Percentiles rank a stretch among this genome's conserved stretches.
Evolutionary conservation across 2,329 filamentous ascomycete species (phyloP).

Genomic region (Aspergillus tamarii): DNA sequence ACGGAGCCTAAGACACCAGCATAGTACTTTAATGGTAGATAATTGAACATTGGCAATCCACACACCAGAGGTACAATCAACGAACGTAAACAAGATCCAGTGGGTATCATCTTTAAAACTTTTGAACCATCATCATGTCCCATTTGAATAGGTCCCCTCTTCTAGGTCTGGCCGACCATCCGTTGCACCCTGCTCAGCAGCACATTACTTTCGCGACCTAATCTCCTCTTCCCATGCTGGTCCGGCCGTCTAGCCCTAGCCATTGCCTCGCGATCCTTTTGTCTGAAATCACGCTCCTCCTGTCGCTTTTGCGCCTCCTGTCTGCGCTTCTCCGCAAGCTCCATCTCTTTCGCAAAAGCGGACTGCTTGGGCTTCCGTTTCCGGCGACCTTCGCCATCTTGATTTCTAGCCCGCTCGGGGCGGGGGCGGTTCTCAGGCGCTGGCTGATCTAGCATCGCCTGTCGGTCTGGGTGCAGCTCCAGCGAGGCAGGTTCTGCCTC

Average conservation of each 20-base stretch:
- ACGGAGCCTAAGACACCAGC: conserved; percentile 26
- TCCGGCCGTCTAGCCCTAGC: conserved; percentile 63
- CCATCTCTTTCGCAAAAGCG: conserved; percentile 68
- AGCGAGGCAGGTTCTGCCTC: conserved; percentile 41
- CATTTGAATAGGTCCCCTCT: conserved; percentile 4
- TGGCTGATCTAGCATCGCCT: conserved; percentile 59
- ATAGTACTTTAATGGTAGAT: conserved; percentile 7
- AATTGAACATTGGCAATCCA: background rate
- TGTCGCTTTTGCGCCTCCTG: conserved; percentile 66
- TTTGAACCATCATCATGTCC: conserved; percentile 11
- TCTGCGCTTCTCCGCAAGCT: conserved; percentile 65
- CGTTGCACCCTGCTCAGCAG: conserved; percentile 77
- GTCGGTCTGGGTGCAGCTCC: conserved; percentile 64
- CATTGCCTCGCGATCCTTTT: conserved; percentile 71
- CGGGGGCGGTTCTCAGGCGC: conserved; percentile 25
- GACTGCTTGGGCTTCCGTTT: conserved; percentile 46
- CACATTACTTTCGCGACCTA: conserved; percentile 79
- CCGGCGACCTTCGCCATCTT: conserved; percentile 31
- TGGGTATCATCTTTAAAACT: conserved; percentile 14
- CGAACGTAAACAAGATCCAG: background rate
- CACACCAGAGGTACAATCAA: background rate
- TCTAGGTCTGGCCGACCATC: conserved; percentile 58
- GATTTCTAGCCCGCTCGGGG: conserved; percentile 29
- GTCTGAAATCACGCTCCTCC: conserved; percentile 67
- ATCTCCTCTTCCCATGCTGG: conserved; percentile 72